Evolutionary conservation across 805 yeast genomes (phyloP).

Genomic region (Schizosaccharomyces osmophilus): DNA sequence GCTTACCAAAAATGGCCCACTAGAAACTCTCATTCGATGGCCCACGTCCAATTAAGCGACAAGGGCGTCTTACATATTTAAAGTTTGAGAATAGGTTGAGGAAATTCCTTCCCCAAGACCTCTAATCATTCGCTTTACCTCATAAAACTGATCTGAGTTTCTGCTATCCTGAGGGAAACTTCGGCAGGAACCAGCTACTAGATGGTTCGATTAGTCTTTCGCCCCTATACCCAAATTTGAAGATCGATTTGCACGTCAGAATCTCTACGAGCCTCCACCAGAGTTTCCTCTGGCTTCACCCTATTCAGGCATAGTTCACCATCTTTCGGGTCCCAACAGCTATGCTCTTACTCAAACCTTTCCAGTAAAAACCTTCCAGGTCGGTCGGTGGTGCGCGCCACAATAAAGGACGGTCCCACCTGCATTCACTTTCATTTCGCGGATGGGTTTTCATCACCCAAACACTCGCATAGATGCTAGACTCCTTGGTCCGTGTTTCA

Average conservation of each 20-base stretch:
- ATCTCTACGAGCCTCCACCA: slow-evolving; percentile 24
- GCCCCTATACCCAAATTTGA: slow-evolving; percentile 23
- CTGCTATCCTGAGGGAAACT: slow-evolving; percentile 22
- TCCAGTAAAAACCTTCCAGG: slow-evolving; percentile 17
- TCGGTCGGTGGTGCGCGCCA: slow-evolving; percentile 18
- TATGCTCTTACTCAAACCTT: slow-evolving; percentile 22
- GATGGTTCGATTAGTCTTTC: slow-evolving; percentile 22
- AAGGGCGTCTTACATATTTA: slow-evolving; percentile 21
- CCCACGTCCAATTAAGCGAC: slow-evolving; percentile 21
- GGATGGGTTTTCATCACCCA: slow-evolving; percentile 20
- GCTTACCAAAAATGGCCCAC: slow-evolving; percentile 25
- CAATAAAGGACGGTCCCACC: slow-evolving; percentile 13
- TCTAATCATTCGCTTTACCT: slow-evolving; percentile 21
- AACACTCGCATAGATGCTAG: slow-evolving; percentile 21
- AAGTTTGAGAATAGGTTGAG: slow-evolving; percentile 21
- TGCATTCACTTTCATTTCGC: slow-evolving; percentile 20
- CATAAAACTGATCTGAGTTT: slow-evolving; percentile 21
- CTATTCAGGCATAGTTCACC: slow-evolving; percentile 23
- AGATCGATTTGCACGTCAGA: slow-evolving; percentile 24
- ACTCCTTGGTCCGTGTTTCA: slow-evolving; percentile 22
- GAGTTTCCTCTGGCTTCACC: slow-evolving; percentile 24
- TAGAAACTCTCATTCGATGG: slow-evolving; percentile 21
- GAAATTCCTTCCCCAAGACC: slow-evolving; percentile 19
- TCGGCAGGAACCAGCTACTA: slow-evolving; percentile 22
- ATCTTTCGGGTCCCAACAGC: slow-evolving; percentile 24